phyloP scores from a whole-genome alignment of 1,284 basidiomycete genomes.

The Leccinum solheimii region DNA sequence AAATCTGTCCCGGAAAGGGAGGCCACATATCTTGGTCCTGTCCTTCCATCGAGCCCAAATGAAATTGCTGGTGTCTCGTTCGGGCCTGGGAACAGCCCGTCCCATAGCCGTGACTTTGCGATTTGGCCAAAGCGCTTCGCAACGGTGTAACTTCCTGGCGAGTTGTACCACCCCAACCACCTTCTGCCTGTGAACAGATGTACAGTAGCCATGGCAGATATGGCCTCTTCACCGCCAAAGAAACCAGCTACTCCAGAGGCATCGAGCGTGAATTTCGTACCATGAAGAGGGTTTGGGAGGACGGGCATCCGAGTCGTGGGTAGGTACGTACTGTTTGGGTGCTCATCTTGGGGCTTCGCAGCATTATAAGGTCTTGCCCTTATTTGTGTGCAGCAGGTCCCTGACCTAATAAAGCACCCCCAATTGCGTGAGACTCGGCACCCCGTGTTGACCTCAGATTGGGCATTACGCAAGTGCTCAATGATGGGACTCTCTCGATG shows the following conservation, averaged over 20 bases:
- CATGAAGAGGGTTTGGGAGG: conserved; percentile 12
- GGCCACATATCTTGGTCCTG: conserved; percentile 29
- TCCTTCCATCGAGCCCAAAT: conserved; percentile 32
- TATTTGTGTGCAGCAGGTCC: background rate
- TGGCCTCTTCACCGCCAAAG: conserved; percentile 38
- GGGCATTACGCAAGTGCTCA: background rate
- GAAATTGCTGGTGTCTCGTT: conserved; percentile 29
- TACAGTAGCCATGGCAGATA: conserved; percentile 37
- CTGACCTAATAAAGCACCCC: background rate
- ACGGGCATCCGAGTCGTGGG: conserved; percentile 14
- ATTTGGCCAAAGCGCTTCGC: conserved; percentile 31
- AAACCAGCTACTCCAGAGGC: conserved; percentile 29
- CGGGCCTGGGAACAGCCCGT: conserved; percentile 36
- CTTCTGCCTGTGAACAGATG: conserved; percentile 30
- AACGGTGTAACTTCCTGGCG: conserved; percentile 33
- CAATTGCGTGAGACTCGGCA: background rate
- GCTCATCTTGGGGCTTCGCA: background rate
- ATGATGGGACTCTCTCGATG: background rate
- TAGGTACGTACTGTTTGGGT: background rate
- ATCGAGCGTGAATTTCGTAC: conserved; percentile 25
- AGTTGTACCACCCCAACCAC: conserved; percentile 39
- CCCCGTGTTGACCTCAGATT: background rate
- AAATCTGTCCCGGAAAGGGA: conserved; percentile 31
- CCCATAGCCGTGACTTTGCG: conserved; percentile 31
- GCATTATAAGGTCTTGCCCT: background rate